Evolutionary conservation across 257 asterid genomes (phyloP).

Genomic region (Primulina huaijiensis): DNA sequence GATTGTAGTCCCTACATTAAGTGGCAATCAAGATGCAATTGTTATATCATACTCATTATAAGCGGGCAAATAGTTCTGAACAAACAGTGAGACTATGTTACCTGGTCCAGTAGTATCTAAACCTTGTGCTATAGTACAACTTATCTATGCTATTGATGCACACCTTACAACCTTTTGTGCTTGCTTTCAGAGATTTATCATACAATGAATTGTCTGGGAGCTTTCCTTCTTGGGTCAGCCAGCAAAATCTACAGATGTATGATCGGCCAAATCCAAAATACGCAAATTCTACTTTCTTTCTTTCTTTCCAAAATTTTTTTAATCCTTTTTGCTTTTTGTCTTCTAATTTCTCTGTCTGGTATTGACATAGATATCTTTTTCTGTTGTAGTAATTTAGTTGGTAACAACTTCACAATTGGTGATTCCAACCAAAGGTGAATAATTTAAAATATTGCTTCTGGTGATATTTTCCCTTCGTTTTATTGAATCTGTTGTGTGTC

Average conservation of each 20-base stretch:
- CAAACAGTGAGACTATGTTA: neutral
- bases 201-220: conserved; percentile 72
- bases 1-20: conserved; percentile 21
- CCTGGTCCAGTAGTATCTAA: neutral
- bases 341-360: neutral
- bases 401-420: conserved; percentile 57
- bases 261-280: conserved; percentile 2
- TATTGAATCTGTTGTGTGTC: neutral
- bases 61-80: neutral
- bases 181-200: conserved; percentile 59
- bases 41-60: neutral
- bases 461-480: neutral
- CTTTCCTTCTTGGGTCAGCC: conserved; percentile 66
- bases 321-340: neutral
- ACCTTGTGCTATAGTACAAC: neutral
- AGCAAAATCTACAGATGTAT: conserved; percentile 50
- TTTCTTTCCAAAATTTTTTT: neutral
- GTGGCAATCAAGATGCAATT: neutral
- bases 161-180: neutral
- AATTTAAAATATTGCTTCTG: neutral
- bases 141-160: neutral
- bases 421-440: conserved; percentile 50
- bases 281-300: no score
- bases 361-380: neutral
- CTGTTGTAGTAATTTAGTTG: conserved; percentile 60